phyloP scores from a whole-genome alignment of 176 grass and related monocot genomes.

The Poa annua region DNA sequence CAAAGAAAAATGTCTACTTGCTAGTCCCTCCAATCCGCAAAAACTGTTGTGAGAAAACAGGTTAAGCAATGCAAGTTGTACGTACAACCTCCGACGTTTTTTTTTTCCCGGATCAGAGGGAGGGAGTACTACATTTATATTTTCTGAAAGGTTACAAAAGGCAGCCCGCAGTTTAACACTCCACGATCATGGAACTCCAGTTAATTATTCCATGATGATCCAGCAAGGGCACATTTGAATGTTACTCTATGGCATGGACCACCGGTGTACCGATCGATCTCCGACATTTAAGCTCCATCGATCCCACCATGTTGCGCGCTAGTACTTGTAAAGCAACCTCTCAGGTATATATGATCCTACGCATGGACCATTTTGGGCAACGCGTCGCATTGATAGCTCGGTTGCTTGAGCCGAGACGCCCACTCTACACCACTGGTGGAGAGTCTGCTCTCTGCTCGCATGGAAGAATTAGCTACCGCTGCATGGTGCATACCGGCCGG shows the following conservation, averaged over 20 bases:
- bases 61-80: no score
- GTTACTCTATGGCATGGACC: background rate
- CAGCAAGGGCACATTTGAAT: background rate
- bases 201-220: background rate
- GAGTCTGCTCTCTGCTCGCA: background rate
- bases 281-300: conserved; percentile 22
- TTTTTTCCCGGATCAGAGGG: no score
- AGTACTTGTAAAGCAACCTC: conserved; percentile 30
- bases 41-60: no score
- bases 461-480: background rate
- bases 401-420: background rate
- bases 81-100: no score
- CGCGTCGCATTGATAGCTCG: background rate
- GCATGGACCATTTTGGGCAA: conserved; percentile 29
- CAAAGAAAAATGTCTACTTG: no score
- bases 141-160: no score
- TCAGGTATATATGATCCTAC: conserved; percentile 18
- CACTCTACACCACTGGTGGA: background rate
- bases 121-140: no score
- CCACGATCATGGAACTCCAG: no score
- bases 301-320: conserved; percentile 29
- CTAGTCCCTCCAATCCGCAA: no score
- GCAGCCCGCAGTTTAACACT: no score
- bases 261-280: background rate
- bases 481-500: background rate